A percentile compares a stretch with the other conserved stretches of the same genome.
Evolutionary conservation across 164 flowering plant genomes (phyloP).

Genomic region (Nymphaea colorata): DNA sequence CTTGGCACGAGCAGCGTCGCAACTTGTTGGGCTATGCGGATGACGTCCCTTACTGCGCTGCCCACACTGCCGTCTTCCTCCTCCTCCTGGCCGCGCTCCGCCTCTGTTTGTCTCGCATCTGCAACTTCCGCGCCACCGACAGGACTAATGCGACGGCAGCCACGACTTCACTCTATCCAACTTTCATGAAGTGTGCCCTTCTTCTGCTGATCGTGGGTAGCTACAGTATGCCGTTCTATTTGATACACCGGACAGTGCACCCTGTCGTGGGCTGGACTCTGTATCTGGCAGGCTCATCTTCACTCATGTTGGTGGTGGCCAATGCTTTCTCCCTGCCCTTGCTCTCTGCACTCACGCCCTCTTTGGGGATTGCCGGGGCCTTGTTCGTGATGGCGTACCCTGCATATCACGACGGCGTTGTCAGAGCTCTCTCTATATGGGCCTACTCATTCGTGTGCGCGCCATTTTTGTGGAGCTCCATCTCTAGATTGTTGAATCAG

Average conservation of each 20-base stretch:
- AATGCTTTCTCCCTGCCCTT: slow-evolving; percentile 57
- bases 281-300: slow-evolving; percentile 57
- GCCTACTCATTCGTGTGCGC: slow-evolving; percentile 68
- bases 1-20: slow-evolving; percentile 57
- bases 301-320: slow-evolving; percentile 41
- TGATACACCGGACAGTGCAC: slow-evolving; percentile 71
- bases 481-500: slow-evolving; percentile 40
- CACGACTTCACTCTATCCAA: background rate
- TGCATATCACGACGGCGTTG: slow-evolving; percentile 62
- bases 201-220: slow-evolving; percentile 35
- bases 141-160: background rate
- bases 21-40: slow-evolving; percentile 42
- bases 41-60: background rate
- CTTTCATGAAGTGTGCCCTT: background rate
- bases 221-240: slow-evolving; percentile 53
- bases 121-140: background rate
- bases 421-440: slow-evolving; percentile 57
- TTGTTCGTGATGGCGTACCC: slow-evolving; percentile 83
- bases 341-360: slow-evolving; percentile 45
- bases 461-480: slow-evolving; percentile 49
- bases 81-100: background rate
- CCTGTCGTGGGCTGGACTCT: slow-evolving; percentile 76
- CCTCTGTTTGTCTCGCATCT: background rate
- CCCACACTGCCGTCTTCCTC: background rate
- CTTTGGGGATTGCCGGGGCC: slow-evolving; percentile 48